Base-by-base conservation (phyloP, 2,329 filamentous ascomycete genomes). In the Diaporthe velutina region DNA sequence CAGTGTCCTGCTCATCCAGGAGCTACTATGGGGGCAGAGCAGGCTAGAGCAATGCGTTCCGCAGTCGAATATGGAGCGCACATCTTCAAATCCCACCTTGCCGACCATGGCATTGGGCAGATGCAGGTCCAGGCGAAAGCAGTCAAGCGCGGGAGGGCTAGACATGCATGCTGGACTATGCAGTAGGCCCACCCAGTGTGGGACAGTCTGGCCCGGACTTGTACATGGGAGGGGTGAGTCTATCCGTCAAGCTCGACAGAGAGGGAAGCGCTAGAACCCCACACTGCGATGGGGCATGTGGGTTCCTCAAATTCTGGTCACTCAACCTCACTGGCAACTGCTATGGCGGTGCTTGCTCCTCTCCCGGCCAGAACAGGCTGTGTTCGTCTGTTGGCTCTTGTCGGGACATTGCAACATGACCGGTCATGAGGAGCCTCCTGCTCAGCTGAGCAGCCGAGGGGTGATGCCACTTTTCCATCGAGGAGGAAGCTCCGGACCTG, bases 91-190 rank as follows among this genome's bases (percentile, higher is more conserved):
- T 67, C 64, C 64, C 64, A 67, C 64, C 64, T 67, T 67, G 45
- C 64, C 64, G 64, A 67, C 60, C 45, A 67, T 67, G 64, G 64
- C 64, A 38, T 60, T 55, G 33, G 67, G 70, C 42, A 55, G 54
- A 75, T 57, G 73, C 73, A 70, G 73, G 73, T 75, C 70, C 73
- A 54, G 30, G 72, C 67, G 52, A 73, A 71, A 48, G 54, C 52
- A 71, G 73, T 75, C 54, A 75, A 75, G 73, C 73, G 73, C 73
- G 73, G 73, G 73, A 73, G 42, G 54, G 60, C 73, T 73, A 75
- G 68, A 68, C 61, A 73, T 75, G 73, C 73, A 75, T 61, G 58
- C 45, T 52, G 45, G 45, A 38, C 45, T 52, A 52, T 50, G 64
- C 64, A 67, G 45, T 13, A 52, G 64, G 52, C 33, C 52, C 73